These are phyloP conservation scores for Diacronema lutheri DNA, from an alignment of 78 protist genomes.

Conservation along the genomic window DNA sequence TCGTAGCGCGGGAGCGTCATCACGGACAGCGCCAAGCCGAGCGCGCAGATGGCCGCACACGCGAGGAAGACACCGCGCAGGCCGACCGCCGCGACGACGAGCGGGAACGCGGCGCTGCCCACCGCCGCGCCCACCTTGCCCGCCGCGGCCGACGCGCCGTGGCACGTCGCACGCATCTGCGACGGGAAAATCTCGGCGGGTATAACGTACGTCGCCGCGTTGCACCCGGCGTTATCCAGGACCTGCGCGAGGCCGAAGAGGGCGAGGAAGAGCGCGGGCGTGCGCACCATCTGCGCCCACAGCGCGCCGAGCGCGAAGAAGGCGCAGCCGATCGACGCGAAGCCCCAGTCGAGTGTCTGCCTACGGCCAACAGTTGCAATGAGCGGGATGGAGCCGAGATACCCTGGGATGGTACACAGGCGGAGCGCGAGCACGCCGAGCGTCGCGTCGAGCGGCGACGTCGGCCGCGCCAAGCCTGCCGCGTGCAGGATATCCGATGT, in stretches of 20 bases:
- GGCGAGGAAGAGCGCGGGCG: conserved; percentile 38
- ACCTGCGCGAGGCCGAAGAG: conserved; percentile 70
- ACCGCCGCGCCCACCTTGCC: conserved; percentile 76
- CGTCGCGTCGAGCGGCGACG: too few species aligned
- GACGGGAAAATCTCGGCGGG: conserved; percentile 73
- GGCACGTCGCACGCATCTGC: conserved; percentile 49
- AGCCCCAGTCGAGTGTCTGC: too few species aligned
- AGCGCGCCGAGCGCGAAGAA: too few species aligned
- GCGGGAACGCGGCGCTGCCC: conserved; percentile 59
- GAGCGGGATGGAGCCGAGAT: too few species aligned
- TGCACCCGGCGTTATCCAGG: conserved; percentile 66
- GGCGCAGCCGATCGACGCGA: too few species aligned
- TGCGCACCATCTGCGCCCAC: too few species aligned
- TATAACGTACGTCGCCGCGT: conserved; percentile 67
- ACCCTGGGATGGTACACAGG: too few species aligned
- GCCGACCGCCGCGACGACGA: conserved; percentile 36
- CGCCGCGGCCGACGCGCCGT: conserved; percentile 71
- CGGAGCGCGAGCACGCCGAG: too few species aligned
- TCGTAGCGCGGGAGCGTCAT: too few species aligned
- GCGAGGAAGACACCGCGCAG: conserved; percentile 36
- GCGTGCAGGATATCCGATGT: too few species aligned
- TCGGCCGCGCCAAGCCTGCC: too few species aligned
- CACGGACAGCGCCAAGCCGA: neutral
- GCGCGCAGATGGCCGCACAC: conserved; percentile 28
- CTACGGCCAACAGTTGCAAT: too few species aligned